Evolutionary conservation across 2,329 filamentous ascomycete species (phyloP).

Genomic region (Botrytis fabae): DNA sequence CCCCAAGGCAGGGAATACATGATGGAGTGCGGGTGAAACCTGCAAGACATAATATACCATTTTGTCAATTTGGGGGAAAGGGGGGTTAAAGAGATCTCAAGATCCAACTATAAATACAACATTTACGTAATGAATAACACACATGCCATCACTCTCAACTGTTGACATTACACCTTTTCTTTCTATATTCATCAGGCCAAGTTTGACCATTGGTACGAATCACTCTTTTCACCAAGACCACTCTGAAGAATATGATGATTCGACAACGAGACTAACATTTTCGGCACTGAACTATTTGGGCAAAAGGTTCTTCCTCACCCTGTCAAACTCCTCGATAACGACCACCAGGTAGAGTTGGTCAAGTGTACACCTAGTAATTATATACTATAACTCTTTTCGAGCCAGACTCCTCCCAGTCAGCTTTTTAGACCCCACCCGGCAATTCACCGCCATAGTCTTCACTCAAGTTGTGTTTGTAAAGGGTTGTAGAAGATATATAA

Average conservation of each 20-base stretch:
- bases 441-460: neutral
- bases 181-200: neutral
- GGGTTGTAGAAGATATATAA: neutral
- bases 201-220: neutral
- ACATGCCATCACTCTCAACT: neutral
- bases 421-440: neutral
- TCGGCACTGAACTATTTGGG: neutral
- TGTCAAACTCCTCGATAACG: neutral
- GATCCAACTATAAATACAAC: neutral
- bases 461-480: neutral
- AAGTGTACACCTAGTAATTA: neutral
- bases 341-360: neutral
- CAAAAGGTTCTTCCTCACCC: neutral
- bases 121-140: neutral
- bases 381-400: neutral
- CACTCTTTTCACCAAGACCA: neutral
- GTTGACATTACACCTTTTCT: neutral
- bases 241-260: neutral
- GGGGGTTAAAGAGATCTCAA: neutral
- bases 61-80: neutral
- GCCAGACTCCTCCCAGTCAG: neutral
- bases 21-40: neutral
- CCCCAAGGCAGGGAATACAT: neutral
- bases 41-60: neutral
- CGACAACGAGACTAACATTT: neutral